Evolutionary conservation across 208 protist genomes (phyloP), one percentile per base, ranked within the genome.

Genomic region (Trypanosoma caninum): DNA sequence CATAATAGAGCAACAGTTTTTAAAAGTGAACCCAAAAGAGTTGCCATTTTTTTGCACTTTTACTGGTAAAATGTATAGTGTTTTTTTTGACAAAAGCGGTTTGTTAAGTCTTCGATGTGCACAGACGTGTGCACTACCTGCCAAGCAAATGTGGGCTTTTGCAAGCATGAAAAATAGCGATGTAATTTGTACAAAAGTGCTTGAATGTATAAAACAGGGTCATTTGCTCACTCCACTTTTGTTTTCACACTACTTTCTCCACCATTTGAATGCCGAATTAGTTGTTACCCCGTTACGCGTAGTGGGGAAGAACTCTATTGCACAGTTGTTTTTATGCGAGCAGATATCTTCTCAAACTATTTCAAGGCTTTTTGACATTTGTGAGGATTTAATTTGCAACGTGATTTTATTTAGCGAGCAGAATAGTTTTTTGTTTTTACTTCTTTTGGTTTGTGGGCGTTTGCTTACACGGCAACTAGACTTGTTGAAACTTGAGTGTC

Each of bases 1-100:
- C 16, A 69, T 94, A 41, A 69, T 91, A 30, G 88, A 91, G 63
- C 84, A 94, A 51, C 53, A 47, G n/a, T 69, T 72, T 33, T 58
- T 74, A 28, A 80, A 78, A 48, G 48, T 90, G 30, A 48, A 54
- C 25, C 48, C 52, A 7, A 57, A 65, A n/a, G 69, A 72, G 34
- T 52, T 68, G 41, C 86, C 77, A 51, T 90, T 71, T 55, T 66
- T 83, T 8, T 84, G 70, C 35, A 69, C 63, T 10, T 22, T 65
- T 14, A 71, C 64, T 1, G 67, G 65, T 22, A 64, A 54, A 35
- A 61, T 76, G 33, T 82, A 72, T 33, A 69, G 55, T 50, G 27
- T 74, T 47, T 30, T 60, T 46, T 47, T 40, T 8, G 44, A 73
- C 9, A 69, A 63, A 23, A 38, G 52, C 16, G 47, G 37, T 37